Base-by-base conservation (phyloP, 768 basidiomycete species). In the Rhizopogon vesiculosus region DNA sequence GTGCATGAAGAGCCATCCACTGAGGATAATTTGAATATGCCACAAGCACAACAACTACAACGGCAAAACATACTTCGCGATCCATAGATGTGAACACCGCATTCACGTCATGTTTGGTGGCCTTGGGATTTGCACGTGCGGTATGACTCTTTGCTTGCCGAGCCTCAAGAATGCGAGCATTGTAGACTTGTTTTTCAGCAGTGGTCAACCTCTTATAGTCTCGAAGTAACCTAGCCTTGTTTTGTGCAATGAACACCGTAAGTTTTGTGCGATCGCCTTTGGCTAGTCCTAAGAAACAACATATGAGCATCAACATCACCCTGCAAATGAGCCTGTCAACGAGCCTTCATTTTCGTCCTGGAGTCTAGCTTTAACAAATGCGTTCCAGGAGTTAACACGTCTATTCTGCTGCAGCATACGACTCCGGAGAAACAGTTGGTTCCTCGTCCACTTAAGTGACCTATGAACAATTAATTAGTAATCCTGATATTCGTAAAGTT, bases 81-180 rank as follows among this genome's bases (percentile, higher is more conserved):
- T 57, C 56, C 56, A 57, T 57, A 2, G 8, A 19, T 8, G 45
- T 31, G 45, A 54, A 57, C 12, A 29, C 35, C 8, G 56, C 35
- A 6, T 29, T 53, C 9, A 57, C n/a, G 1, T 10, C 39, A 15
- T 48, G 19, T 25, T 35, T 31, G 29, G 53, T 8, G 28, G 44
- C 45, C 40, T 54, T 57, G 7, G 52, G 51, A 28, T 57, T 57
- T 7, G 50, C 25, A 28, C 19, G 19, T 16, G 43, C 35, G 40
- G 41, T 25, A 18, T 5, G 18, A 3, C 16, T 28, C 22, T 52
- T 56, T 35, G 7, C 42, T 42, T 56, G 49, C 8, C 31, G 31
- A 18, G 35, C 50, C 38, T 28, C 39, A 18, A 51, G 39, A 29
- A 44, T 41, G 6, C 16, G 7, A 5, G 42, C 25, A 16, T 42